These are phyloP conservation scores for Rhynchosporium agropyri DNA, from an alignment of 2,329 filamentous ascomycete genomes.

Conservation along the genomic window DNA sequence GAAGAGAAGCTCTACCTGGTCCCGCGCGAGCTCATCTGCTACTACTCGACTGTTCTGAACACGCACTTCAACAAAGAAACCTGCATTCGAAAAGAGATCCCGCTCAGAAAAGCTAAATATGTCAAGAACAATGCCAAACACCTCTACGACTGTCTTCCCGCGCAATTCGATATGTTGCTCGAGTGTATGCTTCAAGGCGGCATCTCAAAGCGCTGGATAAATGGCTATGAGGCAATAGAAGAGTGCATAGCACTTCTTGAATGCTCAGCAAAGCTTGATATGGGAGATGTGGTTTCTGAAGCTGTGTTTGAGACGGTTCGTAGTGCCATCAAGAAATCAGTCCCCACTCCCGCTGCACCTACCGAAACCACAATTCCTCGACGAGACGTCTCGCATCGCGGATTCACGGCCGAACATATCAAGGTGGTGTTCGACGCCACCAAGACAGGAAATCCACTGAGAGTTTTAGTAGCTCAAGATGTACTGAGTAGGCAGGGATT, in stretches of 20 bases:
- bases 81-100: not conserved
- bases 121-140: not conserved
- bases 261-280: not conserved
- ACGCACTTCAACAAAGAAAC: conserved; percentile 2
- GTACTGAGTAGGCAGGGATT: conserved; percentile 2
- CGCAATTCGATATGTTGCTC: conserved; percentile 9
- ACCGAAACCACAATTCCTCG: not conserved
- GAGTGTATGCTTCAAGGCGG: conserved; percentile 12
- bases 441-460: conserved; percentile 1
- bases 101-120: not conserved
- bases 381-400: not conserved
- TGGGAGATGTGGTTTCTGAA: not conserved
- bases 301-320: not conserved
- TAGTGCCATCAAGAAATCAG: not conserved
- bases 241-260: not conserved
- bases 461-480: conserved; percentile 8
- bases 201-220: conserved; percentile 7
- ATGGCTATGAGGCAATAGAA: not conserved
- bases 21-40: conserved; percentile 9
- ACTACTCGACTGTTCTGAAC: not conserved
- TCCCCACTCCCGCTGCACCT: not conserved
- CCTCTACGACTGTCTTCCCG: not conserved
- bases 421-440: conserved; percentile 1
- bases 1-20: conserved; percentile 7
- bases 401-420: not conserved